Conservation (phyloP, 495 filamentous ascomycete species). For the Parathielavia appendiculata region DNA sequence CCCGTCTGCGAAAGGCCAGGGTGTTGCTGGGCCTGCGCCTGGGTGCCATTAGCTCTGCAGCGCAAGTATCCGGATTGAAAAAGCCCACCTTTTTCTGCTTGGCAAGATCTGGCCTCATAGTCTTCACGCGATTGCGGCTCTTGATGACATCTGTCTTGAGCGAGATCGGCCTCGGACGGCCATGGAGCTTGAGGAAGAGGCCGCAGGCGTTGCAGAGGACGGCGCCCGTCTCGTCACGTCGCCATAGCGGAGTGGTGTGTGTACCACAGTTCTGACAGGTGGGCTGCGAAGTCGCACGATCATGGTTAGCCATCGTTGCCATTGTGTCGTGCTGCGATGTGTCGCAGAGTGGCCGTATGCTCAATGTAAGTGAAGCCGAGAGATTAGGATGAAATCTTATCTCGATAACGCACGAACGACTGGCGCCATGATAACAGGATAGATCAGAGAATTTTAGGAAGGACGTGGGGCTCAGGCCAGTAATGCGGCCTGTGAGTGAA, state of each 20-base stretch:
- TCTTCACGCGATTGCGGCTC: conserved; percentile 96
- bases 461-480: conserved; percentile 14
- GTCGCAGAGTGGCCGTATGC: background rate
- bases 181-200: conserved; percentile 93
- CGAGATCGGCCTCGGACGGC: conserved; percentile 84
- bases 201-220: conserved; percentile 99
- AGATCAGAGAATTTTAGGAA: conserved; percentile 37
- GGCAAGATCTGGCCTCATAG: conserved; percentile 64
- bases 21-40: conserved; percentile 24
- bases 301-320: conserved; percentile 44
- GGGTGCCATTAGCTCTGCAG: background rate
- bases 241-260: conserved; percentile 93
- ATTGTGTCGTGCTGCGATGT: conserved; percentile 23
- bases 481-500: background rate
- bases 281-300: conserved; percentile 72
- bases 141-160: conserved; percentile 99
- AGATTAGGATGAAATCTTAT: conserved; percentile 28
- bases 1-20: conserved; percentile 48
- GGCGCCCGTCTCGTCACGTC: conserved; percentile 88
- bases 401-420: conserved; percentile 27
- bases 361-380: conserved; percentile 16
- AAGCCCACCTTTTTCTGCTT: conserved; percentile 77
- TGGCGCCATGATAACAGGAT: conserved; percentile 27
- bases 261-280: conserved; percentile 97
- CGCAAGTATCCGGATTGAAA: background rate